phyloP scores from a whole-genome alignment of 306 rosid genomes.

The Quercus suber region DNA sequence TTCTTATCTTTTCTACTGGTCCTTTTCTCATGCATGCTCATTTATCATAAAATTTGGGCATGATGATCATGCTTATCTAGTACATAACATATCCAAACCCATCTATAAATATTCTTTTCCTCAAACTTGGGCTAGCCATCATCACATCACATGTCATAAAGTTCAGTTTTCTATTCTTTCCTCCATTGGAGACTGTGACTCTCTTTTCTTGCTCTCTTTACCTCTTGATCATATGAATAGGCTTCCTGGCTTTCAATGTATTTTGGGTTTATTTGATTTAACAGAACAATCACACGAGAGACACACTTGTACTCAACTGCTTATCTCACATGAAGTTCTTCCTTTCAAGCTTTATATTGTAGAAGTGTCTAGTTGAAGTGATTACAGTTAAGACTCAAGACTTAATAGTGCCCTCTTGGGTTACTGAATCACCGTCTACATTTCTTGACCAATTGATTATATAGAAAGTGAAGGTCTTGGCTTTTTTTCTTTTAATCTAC shows the following conservation, averaged over 20 bases:
- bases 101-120: constrained; percentile 34
- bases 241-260: constrained; percentile 28
- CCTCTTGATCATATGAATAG: constrained; percentile 28
- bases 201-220: constrained; percentile 8
- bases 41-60: constrained; percentile 4
- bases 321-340: constrained; percentile 25
- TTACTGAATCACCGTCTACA: constrained; percentile 10
- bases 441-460: not conserved
- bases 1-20: constrained; percentile 24
- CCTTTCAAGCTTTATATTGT: constrained; percentile 10
- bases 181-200: constrained; percentile 19
- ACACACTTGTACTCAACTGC: constrained; percentile 4
- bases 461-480: not conserved
- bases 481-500: constrained; percentile 19
- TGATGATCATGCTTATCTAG: constrained; percentile 20
- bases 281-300: constrained; percentile 22
- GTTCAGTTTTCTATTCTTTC: constrained; percentile 18
- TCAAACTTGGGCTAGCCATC: constrained; percentile 40
- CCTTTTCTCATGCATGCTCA: constrained; percentile 13
- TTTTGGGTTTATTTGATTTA: constrained; percentile 21
- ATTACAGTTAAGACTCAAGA: not conserved
- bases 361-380: constrained; percentile 17
- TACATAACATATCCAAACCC: constrained; percentile 9
- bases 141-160: constrained; percentile 33
- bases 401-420: constrained; percentile 13